Percentiles rank a stretch among this genome's conserved stretches.
These are phyloP conservation scores for Agrocybe chaxingu DNA, from an alignment of 768 basidiomycete genomes.

Conservation along the genomic window DNA sequence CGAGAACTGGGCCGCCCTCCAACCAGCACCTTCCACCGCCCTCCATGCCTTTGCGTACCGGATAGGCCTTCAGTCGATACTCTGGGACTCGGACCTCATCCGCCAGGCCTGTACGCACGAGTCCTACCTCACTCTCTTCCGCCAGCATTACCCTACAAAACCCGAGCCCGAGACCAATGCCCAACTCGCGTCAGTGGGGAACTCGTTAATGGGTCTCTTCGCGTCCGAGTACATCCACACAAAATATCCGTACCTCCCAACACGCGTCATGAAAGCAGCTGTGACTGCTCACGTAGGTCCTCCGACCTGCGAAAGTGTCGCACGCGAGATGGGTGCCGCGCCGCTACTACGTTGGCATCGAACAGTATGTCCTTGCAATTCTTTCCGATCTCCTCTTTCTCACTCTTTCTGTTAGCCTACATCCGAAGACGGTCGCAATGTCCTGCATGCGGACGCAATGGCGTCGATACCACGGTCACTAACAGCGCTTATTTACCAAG, in stretches of 20 bases:
- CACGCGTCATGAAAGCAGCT: constrained; percentile 86
- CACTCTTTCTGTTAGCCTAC: constrained; percentile 33
- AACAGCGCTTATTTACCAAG: constrained; percentile 85
- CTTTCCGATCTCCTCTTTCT: constrained; percentile 1
- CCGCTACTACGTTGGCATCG: constrained; percentile 82
- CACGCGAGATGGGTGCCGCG: constrained; percentile 78
- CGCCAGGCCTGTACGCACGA: constrained; percentile 80
- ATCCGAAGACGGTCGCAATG: constrained; percentile 41
- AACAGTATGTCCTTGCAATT: constrained; percentile 44
- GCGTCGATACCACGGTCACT: constrained; percentile 85
- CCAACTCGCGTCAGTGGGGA: constrained; percentile 73
- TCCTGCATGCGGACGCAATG: constrained; percentile 83
- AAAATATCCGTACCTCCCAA: constrained; percentile 87
- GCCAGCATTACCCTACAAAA: constrained; percentile 54
- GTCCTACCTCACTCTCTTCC: constrained; percentile 57
- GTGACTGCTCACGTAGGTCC: constrained; percentile 92
- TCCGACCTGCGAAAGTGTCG: constrained; percentile 77
- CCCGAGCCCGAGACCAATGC: constrained; percentile 65
- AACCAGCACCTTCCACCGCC: constrained; percentile 69
- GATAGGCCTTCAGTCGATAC: constrained; percentile 63
- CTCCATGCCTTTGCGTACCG: constrained; percentile 76
- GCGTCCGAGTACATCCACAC: constrained; percentile 80
- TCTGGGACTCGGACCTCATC: constrained; percentile 50
- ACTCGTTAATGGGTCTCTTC: constrained; percentile 87
- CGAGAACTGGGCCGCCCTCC: constrained; percentile 65